A percentile compares a stretch with the other conserved stretches of the same genome.
phyloP scores from a whole-genome alignment of 2,329 filamentous ascomycete species.

The Hawksworthiomyces lignivorus region DNA sequence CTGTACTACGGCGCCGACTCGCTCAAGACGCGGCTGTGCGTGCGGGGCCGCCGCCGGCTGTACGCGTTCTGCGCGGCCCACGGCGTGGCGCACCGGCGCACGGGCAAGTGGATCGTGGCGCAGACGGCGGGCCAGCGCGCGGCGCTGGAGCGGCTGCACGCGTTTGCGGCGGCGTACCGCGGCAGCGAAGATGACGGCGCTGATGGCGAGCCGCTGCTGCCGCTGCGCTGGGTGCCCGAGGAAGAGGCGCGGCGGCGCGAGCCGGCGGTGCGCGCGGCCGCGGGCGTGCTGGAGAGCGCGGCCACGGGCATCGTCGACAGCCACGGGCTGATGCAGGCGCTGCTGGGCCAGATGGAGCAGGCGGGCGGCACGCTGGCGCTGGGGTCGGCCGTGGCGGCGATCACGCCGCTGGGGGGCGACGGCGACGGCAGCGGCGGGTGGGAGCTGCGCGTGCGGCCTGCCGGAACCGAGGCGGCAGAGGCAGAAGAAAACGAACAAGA shows the following conservation, averaged over 20 bases:
- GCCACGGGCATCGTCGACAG: slow-evolving; percentile 87
- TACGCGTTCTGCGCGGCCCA: slow-evolving; percentile 68
- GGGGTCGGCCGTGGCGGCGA: slow-evolving; percentile 53
- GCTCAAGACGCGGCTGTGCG: slow-evolving; percentile 78
- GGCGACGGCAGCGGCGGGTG: slow-evolving; percentile 54
- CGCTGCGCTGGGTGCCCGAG: slow-evolving; percentile 59
- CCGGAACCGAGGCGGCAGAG: slow-evolving; percentile 34
- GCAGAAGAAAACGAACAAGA: background rate
- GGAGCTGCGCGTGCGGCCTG: slow-evolving; percentile 48
- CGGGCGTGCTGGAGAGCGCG: slow-evolving; percentile 73
- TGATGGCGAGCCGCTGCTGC: slow-evolving; percentile 39
- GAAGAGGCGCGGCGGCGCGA: slow-evolving; percentile 59
- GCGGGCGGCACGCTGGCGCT: slow-evolving; percentile 67
- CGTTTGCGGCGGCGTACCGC: slow-evolving; percentile 32
- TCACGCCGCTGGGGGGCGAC: slow-evolving; percentile 39
- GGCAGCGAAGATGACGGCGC: slow-evolving; percentile 18
- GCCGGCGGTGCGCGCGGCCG: slow-evolving; percentile 64
- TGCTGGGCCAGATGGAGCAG: slow-evolving; percentile 72
- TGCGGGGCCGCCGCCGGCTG: slow-evolving; percentile 66
- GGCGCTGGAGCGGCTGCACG: slow-evolving; percentile 47
- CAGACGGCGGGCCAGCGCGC: slow-evolving; percentile 65
- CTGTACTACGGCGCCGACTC: slow-evolving; percentile 74
- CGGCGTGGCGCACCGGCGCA: slow-evolving; percentile 62
- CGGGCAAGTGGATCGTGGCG: slow-evolving; percentile 92
- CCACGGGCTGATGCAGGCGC: slow-evolving; percentile 73